Base-by-base conservation (phyloP, 202 grass and related monocot species). In the Hordeum pubiflorum region DNA sequence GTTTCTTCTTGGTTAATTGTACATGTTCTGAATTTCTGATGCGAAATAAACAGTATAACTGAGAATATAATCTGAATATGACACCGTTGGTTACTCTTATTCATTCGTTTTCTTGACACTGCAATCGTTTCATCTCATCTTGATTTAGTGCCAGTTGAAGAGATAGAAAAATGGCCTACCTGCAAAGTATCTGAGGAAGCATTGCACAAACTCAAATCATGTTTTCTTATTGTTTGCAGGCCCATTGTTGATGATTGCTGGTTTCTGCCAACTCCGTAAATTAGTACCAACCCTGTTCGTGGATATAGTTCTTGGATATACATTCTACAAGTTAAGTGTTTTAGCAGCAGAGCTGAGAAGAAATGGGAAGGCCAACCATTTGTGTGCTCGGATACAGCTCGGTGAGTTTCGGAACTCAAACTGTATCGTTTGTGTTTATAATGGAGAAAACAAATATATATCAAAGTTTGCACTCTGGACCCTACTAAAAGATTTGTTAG, bases 301-400 rank as follows among this genome's bases (percentile, higher is more conserved):
- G 70, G 71, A 83, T 18, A 64, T 82, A 26, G 12, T 74, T 64
- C 58, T 82, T n/a, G 80, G 58, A 26, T 82, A 83, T 38, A 57
- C 75, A 9, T 66, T 75, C 81, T 83, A 83, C 70, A 75, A 75
- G 33, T 13, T 83, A 22, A 66, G 81, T 39, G 29, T 74, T 27
- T 55, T 74, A 55, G 44, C 70, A 54, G 44, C 70, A 11, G 44
- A 74, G 18, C 48, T 74, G 70, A 31, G 33, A 74, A 55, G 81
- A 11, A 75, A 75, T 2, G 59, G 81, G 0, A 83, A n/a, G 12
- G 33, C 59, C 0, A 57, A 56, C 4, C 54, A 75, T 4, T 66
- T 75, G 13, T 83, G 71, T 75, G 32, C 59, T 7, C 60, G 32
- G 32, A 66, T 66, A n/a, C 43, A 83, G 10, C 11, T 24, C 0